phyloP scores from a whole-genome alignment of 306 rosid species.

The Gastrolobium bilobum region DNA sequence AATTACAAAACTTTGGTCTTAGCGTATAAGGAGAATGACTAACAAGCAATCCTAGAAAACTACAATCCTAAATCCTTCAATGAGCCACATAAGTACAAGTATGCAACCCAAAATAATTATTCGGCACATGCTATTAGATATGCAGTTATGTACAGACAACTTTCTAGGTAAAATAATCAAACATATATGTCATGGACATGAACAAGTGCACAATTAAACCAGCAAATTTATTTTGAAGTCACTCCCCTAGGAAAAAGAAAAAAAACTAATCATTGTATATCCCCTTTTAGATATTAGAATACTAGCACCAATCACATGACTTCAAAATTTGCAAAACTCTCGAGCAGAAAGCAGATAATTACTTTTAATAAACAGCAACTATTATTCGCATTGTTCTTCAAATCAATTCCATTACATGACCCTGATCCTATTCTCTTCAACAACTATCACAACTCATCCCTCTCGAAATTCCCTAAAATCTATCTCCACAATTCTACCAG shows the following conservation, averaged over 20 bases:
- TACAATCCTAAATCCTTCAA: not conserved
- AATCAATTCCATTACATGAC: conserved; percentile 23
- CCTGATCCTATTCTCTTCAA: conserved; percentile 11
- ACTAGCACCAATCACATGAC: conserved; percentile 8
- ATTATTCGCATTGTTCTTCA: not conserved
- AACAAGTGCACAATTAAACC: conserved; percentile 19
- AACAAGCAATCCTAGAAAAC: not conserved
- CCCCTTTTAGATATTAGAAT: not conserved
- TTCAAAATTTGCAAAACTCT: conserved; percentile 22
- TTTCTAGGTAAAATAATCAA: conserved; percentile 12
- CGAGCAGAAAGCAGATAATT: not conserved
- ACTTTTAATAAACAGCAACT: conserved; percentile 4
- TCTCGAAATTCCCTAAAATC: conserved; percentile 37
- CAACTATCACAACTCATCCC: conserved; percentile 4
- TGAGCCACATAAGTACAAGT: not conserved
- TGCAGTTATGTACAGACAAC: not conserved
- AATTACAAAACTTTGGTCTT: conserved; percentile 1
- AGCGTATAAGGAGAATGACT: conserved; percentile 24
- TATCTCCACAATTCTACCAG: not conserved
- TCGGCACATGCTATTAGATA: not conserved
- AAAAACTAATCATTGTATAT: not conserved
- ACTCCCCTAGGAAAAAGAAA: no score
- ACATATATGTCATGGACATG: not conserved
- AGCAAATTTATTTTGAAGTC: not conserved
- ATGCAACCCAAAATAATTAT: conserved; percentile 14